Conservation (phyloP, 768 basidiomycete genomes). For the Rhizopogon sp. region DNA sequence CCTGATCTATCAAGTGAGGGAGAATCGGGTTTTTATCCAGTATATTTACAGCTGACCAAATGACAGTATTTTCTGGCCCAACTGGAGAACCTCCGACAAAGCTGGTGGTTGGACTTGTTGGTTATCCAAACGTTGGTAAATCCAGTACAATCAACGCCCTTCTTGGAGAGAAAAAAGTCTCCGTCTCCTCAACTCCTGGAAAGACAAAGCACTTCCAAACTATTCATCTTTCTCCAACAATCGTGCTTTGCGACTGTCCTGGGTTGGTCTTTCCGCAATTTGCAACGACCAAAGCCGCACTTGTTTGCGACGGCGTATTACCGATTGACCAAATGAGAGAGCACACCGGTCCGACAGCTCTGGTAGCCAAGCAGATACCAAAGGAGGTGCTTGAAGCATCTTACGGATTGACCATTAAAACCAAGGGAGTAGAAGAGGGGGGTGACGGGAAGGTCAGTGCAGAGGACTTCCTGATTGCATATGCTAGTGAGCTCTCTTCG, state of each 20-base stretch:
- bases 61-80: constrained; percentile 54
- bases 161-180: constrained; percentile 95
- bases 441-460: constrained; percentile 72
- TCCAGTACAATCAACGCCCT: constrained; percentile 97
- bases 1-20: constrained; percentile 65
- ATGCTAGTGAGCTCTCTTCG: constrained; percentile 72
- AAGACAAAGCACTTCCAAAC: constrained; percentile 99
- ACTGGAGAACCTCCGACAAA: constrained; percentile 56
- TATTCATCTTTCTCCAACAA: constrained; percentile 82
- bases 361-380: constrained; percentile 78
- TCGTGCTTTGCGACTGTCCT: constrained; percentile 94
- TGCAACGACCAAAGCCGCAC: constrained; percentile 91
- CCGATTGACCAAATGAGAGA: constrained; percentile 98
- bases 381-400: constrained; percentile 80
- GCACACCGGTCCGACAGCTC: constrained; percentile 75
- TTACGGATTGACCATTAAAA: constrained; percentile 80
- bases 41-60: constrained; percentile 3
- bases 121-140: constrained; percentile 98
- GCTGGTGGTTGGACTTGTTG: constrained; percentile 85
- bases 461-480: constrained; percentile 79
- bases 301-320: constrained; percentile 94
- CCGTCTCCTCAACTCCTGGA: constrained; percentile 96
- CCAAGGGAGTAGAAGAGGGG: constrained; percentile 68
- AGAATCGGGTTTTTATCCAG: neutral
- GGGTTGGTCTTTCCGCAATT: constrained; percentile 98